Percentiles rank a stretch among this genome's conserved stretches.
Evolutionary conservation across 164 flowering plant genomes (phyloP).

Genomic region (Buxus sempervirens): DNA sequence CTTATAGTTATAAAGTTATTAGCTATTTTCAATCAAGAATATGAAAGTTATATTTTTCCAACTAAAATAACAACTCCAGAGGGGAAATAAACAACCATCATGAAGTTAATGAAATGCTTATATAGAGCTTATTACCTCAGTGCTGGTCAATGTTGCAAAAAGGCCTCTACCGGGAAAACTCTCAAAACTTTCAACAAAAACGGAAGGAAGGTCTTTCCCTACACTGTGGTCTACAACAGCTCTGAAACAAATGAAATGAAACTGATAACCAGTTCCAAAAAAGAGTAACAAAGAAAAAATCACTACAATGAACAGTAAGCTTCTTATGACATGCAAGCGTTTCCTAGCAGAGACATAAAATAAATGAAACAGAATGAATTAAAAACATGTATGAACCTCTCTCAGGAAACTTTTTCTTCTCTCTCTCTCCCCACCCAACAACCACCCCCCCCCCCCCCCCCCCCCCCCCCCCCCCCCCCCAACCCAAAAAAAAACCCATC

Average conservation of each 20-base stretch:
- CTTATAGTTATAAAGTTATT: neutral
- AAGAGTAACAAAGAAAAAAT: neutral
- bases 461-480: too few relatives aligned
- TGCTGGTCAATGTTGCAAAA: conserved; percentile 68
- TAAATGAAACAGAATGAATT: neutral
- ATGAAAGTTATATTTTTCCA: too few relatives aligned
- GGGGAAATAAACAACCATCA: neutral
- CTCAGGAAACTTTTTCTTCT: too few relatives aligned
- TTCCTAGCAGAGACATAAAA: neutral
- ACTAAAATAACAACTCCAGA: too few relatives aligned
- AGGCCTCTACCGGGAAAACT: conserved; percentile 93
- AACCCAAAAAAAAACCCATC: too few relatives aligned
- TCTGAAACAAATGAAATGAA: conserved; percentile 44
- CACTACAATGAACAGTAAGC: neutral
- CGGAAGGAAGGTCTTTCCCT: conserved; percentile 85
- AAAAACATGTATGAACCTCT: too few relatives aligned
- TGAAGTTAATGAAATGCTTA: neutral
- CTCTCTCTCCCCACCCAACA: too few relatives aligned
- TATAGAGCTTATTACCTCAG: conserved; percentile 47
- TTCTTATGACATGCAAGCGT: neutral
- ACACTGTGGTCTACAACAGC: conserved; percentile 92
- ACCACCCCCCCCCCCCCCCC: too few relatives aligned
- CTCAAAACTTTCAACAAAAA: conserved; percentile 82
- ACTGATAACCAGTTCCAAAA: neutral
- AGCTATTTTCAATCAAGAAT: neutral